Evolutionary conservation across 1,139 yeast species (phyloP), one percentile per base, ranked within the genome.

Genomic region (Yamadazyma triangularis): DNA sequence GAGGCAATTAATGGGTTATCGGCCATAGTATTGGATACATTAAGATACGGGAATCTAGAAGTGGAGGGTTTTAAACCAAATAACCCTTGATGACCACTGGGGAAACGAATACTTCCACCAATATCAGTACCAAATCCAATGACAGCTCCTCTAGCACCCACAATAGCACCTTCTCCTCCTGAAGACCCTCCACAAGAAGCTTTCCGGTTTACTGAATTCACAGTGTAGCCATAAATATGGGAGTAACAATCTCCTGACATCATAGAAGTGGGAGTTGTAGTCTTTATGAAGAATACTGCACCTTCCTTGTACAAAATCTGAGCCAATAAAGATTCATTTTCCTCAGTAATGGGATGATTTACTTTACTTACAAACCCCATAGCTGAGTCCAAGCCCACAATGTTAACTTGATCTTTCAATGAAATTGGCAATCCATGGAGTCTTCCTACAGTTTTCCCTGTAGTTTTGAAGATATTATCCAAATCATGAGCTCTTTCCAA

Each of bases 111-210:
- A 12, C 75, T 66, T n/a, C 80, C 80, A 3, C 79, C 80, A 32
- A 75, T 73, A 39, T 74, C 80, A 14, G 75, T 61, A 22, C 79
- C 79, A 36, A 73, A 48, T 7, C 78, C 78, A 13, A 73, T 45
- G 13, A 51, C 59, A 1, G 73, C 70, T 16, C 74, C 64, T 23
- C 48, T 46, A 28, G 51, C 47, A 2, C 50, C 48, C 13, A 57
- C 33, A 30, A 74, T 49, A 15, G 62, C 57, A 14, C 60, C 60
- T 33, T 58, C 64, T n/a, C 63, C 61, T 0, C 64, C 63, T 1
- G 62, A 56, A 15, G 60, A 54, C 1, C 65, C 65, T 9, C 65
- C 66, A n/a, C 58, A 38, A 13, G 54, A 47, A 23, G 58, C 44
- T 5, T 45, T 36, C 10, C 57, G 36, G 33, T 58, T 58, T 27